Evolutionary conservation across 1,139 yeast genomes (phyloP).

Genomic region (Taiozyma onychis): DNA sequence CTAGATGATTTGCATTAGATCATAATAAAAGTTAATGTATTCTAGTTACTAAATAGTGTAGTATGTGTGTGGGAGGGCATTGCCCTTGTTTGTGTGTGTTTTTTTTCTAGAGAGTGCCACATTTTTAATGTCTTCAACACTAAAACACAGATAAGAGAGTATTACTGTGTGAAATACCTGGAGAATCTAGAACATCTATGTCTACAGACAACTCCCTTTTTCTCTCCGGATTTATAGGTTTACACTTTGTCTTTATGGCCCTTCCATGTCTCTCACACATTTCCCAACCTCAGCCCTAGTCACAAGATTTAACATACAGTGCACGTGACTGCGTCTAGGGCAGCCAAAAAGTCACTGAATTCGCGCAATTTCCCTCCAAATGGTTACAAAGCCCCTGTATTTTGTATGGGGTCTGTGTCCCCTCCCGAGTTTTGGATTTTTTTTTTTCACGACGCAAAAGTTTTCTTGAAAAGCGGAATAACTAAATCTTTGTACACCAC

Average conservation of each 20-base stretch:
- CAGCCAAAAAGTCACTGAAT: not conserved
- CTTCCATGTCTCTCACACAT: not conserved
- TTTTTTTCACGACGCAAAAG: conserved; percentile 12
- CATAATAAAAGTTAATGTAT: conserved; percentile 11
- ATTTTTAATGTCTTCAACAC: too few relatives aligned
- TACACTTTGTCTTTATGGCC: not conserved
- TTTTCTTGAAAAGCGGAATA: conserved; percentile 11
- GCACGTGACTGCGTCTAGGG: conserved; percentile 7
- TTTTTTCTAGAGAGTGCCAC: too few relatives aligned
- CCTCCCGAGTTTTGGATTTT: not conserved
- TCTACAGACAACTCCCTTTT: too few relatives aligned
- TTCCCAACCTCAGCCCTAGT: not conserved
- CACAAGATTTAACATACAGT: not conserved
- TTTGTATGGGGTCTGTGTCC: not conserved
- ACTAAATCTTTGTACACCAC: not conserved
- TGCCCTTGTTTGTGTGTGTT: too few relatives aligned
- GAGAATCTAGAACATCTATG: too few relatives aligned
- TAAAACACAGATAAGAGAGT: too few relatives aligned
- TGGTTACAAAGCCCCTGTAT: not conserved
- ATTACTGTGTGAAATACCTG: too few relatives aligned
- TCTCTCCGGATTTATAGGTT: too few relatives aligned
- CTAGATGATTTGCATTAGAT: conserved; percentile 33
- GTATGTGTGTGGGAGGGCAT: not conserved
- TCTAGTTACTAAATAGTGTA: conserved; percentile 2
- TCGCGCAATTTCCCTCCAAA: not conserved